Evolutionary conservation across 1,284 basidiomycete genomes (phyloP).

Genomic region (Exobasidium rhododendri): DNA sequence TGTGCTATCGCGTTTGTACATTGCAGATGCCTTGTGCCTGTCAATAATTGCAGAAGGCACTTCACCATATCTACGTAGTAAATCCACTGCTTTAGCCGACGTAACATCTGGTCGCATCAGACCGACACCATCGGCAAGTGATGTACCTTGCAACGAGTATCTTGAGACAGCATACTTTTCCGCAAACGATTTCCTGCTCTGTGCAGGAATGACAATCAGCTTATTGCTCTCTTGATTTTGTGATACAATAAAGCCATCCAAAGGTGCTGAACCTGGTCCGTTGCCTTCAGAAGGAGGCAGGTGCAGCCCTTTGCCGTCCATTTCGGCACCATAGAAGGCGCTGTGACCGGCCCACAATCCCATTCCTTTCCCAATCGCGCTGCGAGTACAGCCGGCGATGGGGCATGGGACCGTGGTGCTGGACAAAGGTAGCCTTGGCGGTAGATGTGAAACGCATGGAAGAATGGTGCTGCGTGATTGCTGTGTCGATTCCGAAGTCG

Average conservation of each 20-base stretch:
- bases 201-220: slow-evolving; percentile 39
- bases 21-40: neutral
- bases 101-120: slow-evolving; percentile 43
- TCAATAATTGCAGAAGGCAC: neutral
- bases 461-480: slow-evolving; percentile 18
- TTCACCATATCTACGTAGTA: slow-evolving; percentile 27
- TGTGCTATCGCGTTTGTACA: neutral
- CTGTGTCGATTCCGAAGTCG: slow-evolving; percentile 16
- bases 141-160: slow-evolving; percentile 15
- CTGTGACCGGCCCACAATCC: slow-evolving; percentile 40
- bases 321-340: slow-evolving; percentile 14
- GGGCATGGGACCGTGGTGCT: slow-evolving; percentile 40
- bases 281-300: slow-evolving; percentile 16
- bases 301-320: neutral
- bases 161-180: slow-evolving; percentile 30
- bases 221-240: slow-evolving; percentile 32
- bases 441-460: slow-evolving; percentile 30
- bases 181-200: slow-evolving; percentile 26
- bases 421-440: slow-evolving; percentile 40
- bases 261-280: slow-evolving; percentile 31
- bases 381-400: slow-evolving; percentile 32
- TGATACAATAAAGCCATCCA: slow-evolving; percentile 46
- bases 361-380: slow-evolving; percentile 42
- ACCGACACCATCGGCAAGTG: slow-evolving; percentile 19
- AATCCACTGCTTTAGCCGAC: slow-evolving; percentile 38